phyloP scores from a whole-genome alignment of 2,329 filamentous ascomycete genomes.

The Beauveria sp. region DNA sequence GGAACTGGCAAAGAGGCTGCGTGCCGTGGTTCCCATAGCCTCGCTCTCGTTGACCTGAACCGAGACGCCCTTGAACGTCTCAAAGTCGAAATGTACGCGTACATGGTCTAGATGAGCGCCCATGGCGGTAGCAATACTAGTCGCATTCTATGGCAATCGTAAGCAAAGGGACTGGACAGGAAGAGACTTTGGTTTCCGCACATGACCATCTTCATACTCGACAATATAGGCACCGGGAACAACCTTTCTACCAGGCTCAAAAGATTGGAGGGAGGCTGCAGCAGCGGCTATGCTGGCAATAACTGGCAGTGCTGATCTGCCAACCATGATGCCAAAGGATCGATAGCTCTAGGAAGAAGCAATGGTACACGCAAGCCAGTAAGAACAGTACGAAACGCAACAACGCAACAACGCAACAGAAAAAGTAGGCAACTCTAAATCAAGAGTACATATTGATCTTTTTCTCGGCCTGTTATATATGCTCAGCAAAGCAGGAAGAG shows the following conservation, averaged over 20 bases:
- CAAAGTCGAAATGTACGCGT: constrained; percentile 1
- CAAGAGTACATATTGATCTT: too few relatives aligned
- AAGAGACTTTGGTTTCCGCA: neutral
- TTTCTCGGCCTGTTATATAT: neutral
- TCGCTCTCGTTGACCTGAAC: neutral
- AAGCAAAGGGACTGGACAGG: neutral
- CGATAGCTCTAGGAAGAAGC: neutral
- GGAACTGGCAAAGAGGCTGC: neutral
- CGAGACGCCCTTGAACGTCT: constrained; percentile 1
- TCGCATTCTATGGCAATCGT: neutral
- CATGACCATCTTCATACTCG: constrained; percentile 1
- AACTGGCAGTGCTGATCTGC: neutral
- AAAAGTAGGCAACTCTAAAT: too few relatives aligned
- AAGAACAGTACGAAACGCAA: neutral
- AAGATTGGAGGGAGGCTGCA: neutral
- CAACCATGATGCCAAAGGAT: neutral
- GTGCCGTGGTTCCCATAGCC: neutral
- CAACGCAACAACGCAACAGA: too few relatives aligned
- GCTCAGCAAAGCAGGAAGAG: neutral
- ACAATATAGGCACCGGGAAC: neutral
- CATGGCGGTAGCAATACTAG: neutral
- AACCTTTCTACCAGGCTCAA: neutral
- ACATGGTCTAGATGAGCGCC: neutral
- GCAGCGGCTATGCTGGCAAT: neutral
- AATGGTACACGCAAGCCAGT: neutral